phyloP scores from a whole-genome alignment of 2,329 filamentous ascomycete species.

The Cladophialophora psammophila region DNA sequence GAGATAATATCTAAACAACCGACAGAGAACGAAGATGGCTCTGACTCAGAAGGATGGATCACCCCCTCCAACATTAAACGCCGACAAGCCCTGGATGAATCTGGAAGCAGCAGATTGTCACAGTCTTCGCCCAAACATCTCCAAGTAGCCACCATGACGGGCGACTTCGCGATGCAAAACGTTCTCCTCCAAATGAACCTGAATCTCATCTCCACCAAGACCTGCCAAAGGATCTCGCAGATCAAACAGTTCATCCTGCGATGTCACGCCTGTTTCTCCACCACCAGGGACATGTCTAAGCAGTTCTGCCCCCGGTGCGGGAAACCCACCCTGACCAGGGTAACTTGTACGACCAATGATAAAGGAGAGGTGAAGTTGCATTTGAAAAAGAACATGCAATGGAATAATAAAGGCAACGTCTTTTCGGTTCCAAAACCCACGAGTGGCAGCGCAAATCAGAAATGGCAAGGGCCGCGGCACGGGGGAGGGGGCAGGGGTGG shows the following conservation, averaged over 20 bases:
- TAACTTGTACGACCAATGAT: conserved; percentile 82
- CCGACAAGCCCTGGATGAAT: conserved; percentile 73
- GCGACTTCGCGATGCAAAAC: conserved; percentile 98
- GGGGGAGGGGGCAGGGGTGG: conserved; percentile 84
- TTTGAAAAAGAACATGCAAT: conserved; percentile 93
- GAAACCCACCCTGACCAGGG: conserved; percentile 82
- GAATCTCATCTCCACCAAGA: conserved; percentile 77
- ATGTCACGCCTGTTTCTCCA: conserved; percentile 91
- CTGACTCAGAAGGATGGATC: conserved; percentile 77
- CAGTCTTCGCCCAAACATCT: conserved; percentile 69
- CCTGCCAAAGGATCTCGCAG: conserved; percentile 79
- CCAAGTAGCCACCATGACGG: conserved; percentile 89
- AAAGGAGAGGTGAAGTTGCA: conserved; percentile 84
- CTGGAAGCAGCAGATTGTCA: conserved; percentile 54
- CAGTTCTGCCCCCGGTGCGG: conserved; percentile 95
- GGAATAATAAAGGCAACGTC: conserved; percentile 90
- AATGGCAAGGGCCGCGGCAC: conserved; percentile 61
- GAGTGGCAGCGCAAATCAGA: conserved; percentile 80
- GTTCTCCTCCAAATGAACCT: conserved; percentile 94
- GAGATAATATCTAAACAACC: conserved; percentile 37
- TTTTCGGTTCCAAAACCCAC: conserved; percentile 93
- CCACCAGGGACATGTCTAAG: conserved; percentile 81
- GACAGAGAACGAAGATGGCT: conserved; percentile 43
- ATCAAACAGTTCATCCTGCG: conserved; percentile 89
- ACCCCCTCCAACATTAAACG: conserved; percentile 91